Evolutionary conservation across 129 eudicot species (phyloP), one percentile per base, ranked within the genome.

Genomic region (Mikania micrantha): DNA sequence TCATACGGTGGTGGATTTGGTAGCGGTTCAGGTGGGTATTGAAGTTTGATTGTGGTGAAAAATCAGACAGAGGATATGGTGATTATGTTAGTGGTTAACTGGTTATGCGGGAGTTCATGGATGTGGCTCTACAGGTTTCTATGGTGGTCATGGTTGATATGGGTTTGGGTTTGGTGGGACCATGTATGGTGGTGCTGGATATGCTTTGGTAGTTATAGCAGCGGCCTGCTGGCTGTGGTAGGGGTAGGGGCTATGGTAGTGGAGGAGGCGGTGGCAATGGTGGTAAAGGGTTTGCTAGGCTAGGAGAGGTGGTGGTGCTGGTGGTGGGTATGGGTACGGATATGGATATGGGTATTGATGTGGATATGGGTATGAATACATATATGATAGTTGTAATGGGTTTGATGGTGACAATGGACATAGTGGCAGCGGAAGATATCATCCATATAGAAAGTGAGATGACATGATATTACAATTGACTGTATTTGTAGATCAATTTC

Each of bases 151-250:
- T 76, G 93, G 96, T 66, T 90, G 93, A 28, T 89, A 85, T 47
- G 96, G 96, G 7, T 85, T 85, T 73, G 92, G 96, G n/a, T 88
- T 71, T 75, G 96, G 94, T 35, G 94, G 90, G 0, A 82, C 92
- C 17, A 85, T 83, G 86, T 89, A 89, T 45, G 79, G 90, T 74
- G 90, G 82, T 41, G 87, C 85, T 84, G 95, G 85, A 47, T 83
- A 77, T 81, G 79, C 22, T 86, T 52, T 54, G 78, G 79, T 70
- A 78, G 77, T 41, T 85, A 81, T 56, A 81, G 85, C 9, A 66
- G n/a, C n/a, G 72, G 67, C 56, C 78, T 5, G 75, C 80, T 50
- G 83, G 83, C n/a, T 82, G 80, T 82, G 85, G 74, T 59, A 85
- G 85, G 5, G 82, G 85, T 63, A 67, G 78, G 47, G 87, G 87